Percentiles rank a stretch among this genome's conserved stretches.
Conservation (phyloP, 2,329 filamentous ascomycete genomes). For the Tricladium varicosporioides region DNA sequence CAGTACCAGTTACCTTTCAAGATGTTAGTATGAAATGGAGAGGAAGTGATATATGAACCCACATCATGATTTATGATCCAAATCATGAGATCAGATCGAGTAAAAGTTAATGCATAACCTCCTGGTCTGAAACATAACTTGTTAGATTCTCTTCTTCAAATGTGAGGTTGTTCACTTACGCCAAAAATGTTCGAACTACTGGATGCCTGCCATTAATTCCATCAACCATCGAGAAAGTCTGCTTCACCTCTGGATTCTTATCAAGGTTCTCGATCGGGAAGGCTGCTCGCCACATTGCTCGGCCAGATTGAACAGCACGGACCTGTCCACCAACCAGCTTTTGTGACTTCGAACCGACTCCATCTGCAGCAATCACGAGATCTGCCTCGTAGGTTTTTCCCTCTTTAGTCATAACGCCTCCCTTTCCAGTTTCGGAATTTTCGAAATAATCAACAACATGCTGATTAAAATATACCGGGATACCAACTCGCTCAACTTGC, state of each 20-base stretch:
- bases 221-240: not conserved
- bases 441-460: conserved; percentile 48
- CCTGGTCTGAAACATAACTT: not conserved
- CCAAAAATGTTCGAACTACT: not conserved
- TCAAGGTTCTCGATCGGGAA: not conserved
- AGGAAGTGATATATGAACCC: conserved; percentile 11
- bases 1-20: conserved; percentile 1
- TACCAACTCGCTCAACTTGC: conserved; percentile 46
- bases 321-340: not conserved
- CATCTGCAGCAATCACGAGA: conserved; percentile 47
- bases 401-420: conserved; percentile 44
- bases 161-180: not conserved
- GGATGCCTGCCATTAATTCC: not conserved
- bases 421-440: conserved; percentile 38
- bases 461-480: conserved; percentile 46
- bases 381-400: conserved; percentile 46
- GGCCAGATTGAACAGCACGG: not conserved
- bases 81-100: conserved; percentile 5
- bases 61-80: conserved; percentile 11
- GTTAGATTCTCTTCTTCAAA: not conserved
- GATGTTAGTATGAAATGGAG: conserved; percentile 32
- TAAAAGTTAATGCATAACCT: conserved; percentile 1
- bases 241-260: not conserved
- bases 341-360: conserved; percentile 20
- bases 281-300: not conserved